phyloP scores from a whole-genome alignment of 2,329 filamentous ascomycete genomes.

The Amphichorda felina region DNA sequence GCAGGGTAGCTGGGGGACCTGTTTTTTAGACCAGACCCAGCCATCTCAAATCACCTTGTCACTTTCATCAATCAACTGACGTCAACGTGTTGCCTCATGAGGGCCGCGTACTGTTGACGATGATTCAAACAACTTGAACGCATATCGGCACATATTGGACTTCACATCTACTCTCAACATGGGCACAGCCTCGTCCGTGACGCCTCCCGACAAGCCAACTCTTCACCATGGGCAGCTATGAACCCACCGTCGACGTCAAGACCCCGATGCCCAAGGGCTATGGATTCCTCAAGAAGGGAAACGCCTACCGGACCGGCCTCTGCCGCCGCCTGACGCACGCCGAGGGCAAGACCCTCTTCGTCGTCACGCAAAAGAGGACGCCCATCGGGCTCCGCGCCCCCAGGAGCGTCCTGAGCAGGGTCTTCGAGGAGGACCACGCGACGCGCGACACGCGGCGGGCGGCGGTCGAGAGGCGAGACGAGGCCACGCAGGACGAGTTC shows the following conservation, averaged over 20 bases:
- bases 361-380: constrained; percentile 16
- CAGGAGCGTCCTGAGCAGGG: constrained; percentile 12
- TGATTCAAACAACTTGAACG: background rate
- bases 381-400: constrained; percentile 28
- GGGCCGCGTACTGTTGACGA: too few species aligned
- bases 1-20: too few species aligned
- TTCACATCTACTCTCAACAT: too few species aligned
- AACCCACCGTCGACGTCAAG: constrained; percentile 1
- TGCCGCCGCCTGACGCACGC: constrained; percentile 25
- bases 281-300: constrained; percentile 26
- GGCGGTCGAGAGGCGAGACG: constrained; percentile 21
- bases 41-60: too few species aligned
- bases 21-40: too few species aligned
- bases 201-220: too few species aligned
- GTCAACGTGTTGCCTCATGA: too few species aligned
- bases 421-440: constrained; percentile 14
- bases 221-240: background rate
- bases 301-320: constrained; percentile 26
- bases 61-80: too few species aligned
- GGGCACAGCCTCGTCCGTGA: too few species aligned
- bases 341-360: constrained; percentile 18
- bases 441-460: constrained; percentile 18
- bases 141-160: background rate
- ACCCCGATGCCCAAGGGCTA: constrained; percentile 25
- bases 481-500: constrained; percentile 17